A percentile compares a stretch with the other conserved stretches of the same genome.
Evolutionary conservation across 495 filamentous ascomycete species (phyloP).

Genomic region (Aspergillus indologenus): DNA sequence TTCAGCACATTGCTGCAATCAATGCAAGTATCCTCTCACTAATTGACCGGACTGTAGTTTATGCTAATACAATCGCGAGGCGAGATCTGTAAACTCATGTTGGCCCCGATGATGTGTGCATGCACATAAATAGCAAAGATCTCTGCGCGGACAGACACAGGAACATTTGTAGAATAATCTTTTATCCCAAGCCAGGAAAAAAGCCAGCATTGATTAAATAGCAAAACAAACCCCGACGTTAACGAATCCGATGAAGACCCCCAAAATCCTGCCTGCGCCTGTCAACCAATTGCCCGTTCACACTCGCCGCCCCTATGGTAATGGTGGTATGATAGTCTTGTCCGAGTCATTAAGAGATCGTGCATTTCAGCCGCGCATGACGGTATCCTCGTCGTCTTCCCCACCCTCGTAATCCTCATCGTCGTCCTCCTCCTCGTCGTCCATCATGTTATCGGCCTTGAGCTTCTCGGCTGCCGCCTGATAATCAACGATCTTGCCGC

Average conservation of each 20-base stretch:
- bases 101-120: not conserved
- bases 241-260: slow-evolving; percentile 10
- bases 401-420: slow-evolving; percentile 63
- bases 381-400: slow-evolving; percentile 33
- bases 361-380: slow-evolving; percentile 42
- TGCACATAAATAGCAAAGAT: not conserved
- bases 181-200: not conserved
- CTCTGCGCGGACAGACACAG: not conserved
- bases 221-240: not conserved
- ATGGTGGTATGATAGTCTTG: slow-evolving; percentile 3
- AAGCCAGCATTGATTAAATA: not conserved
- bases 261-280: slow-evolving; percentile 19
- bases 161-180: not conserved
- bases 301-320: slow-evolving; percentile 17
- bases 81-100: not conserved
- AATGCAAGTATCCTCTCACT: too few species aligned
- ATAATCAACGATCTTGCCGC: slow-evolving; percentile 78
- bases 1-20: too few species aligned
- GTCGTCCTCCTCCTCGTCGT: slow-evolving; percentile 60
- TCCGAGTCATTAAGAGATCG: slow-evolving; percentile 9
- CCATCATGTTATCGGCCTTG: slow-evolving; percentile 59
- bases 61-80: not conserved
- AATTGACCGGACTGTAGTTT: not conserved
- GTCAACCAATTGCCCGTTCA: slow-evolving; percentile 14
- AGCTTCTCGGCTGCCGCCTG: slow-evolving; percentile 67